phyloP scores from a whole-genome alignment of 73 alveolate genomes.

The Paramecium tetraurelia region DNA sequence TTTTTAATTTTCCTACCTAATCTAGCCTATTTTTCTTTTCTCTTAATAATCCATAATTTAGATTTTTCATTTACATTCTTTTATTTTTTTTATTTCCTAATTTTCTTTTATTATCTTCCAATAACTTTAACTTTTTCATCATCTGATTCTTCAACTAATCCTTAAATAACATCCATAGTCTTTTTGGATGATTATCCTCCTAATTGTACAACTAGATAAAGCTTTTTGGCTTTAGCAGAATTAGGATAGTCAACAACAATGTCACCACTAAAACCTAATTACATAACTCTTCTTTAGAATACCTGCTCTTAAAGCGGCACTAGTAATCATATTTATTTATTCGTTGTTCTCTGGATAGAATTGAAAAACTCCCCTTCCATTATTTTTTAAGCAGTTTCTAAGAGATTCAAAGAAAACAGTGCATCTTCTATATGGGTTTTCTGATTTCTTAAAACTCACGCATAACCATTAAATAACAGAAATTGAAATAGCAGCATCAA shows the following conservation, averaged over 20 bases:
- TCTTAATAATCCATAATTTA: constrained; percentile 81
- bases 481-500: constrained; percentile 94
- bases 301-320: constrained; percentile 88
- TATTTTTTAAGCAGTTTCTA: constrained; percentile 82
- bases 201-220: constrained; percentile 75
- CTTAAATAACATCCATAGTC: constrained; percentile 50
- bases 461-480: constrained; percentile 97
- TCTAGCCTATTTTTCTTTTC: constrained; percentile 88
- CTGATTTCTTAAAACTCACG: constrained; percentile 83
- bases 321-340: constrained; percentile 88
- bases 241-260: constrained; percentile 95
- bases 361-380: constrained; percentile 92
- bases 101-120: constrained; percentile 58
- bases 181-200: constrained; percentile 51
- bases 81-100: constrained; percentile 43
- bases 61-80: constrained; percentile 28
- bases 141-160: constrained; percentile 52
- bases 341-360: constrained; percentile 94
- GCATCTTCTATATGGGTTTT: constrained; percentile 86
- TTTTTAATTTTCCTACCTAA: constrained; percentile 88
- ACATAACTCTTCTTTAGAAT: background rate
- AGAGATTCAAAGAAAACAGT: constrained; percentile 85
- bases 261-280: constrained; percentile 93
- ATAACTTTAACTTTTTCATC: constrained; percentile 39
- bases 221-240: constrained; percentile 91